These are phyloP conservation scores for Macadamia tetraphylla DNA, from an alignment of 164 flowering plant genomes.

Conservation along the genomic window DNA sequence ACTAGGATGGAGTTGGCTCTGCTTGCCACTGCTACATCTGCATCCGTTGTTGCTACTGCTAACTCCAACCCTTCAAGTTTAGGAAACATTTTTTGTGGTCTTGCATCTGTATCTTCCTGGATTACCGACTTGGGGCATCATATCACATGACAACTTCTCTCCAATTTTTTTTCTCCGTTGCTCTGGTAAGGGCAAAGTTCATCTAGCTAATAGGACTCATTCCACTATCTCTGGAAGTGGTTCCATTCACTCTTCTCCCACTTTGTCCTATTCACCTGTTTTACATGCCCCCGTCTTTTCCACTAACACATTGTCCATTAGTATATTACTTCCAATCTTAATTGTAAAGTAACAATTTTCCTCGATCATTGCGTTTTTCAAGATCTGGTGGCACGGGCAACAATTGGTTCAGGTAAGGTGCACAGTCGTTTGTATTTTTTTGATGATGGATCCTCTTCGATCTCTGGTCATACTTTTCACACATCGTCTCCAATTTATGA, in stretches of 20 bases:
- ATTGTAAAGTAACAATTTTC: neutral
- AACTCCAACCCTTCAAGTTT: too few species aligned
- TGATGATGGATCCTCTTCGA: neutral
- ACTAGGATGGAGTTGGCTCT: too few species aligned
- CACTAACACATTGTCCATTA: neutral
- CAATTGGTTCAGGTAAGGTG: neutral
- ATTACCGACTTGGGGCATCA: too few species aligned
- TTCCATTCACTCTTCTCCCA: neutral
- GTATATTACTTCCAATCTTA: neutral
- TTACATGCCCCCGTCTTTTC: neutral
- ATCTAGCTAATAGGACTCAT: neutral
- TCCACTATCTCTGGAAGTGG: neutral
- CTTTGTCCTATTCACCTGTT: neutral
- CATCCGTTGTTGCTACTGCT: too few species aligned
- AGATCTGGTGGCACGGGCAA: neutral
- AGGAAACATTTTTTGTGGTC: too few species aligned
- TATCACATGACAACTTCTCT: too few species aligned
- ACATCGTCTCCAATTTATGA: too few species aligned
- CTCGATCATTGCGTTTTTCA: neutral
- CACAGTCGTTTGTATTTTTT: neutral
- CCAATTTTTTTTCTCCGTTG: too few species aligned
- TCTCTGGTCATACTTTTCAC: too few species aligned
- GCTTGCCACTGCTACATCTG: too few species aligned
- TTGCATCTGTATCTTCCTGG: too few species aligned
- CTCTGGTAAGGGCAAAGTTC: neutral